Conservation (phyloP, 805 yeast genomes). For the Monosporozyma aerobia region DNA sequence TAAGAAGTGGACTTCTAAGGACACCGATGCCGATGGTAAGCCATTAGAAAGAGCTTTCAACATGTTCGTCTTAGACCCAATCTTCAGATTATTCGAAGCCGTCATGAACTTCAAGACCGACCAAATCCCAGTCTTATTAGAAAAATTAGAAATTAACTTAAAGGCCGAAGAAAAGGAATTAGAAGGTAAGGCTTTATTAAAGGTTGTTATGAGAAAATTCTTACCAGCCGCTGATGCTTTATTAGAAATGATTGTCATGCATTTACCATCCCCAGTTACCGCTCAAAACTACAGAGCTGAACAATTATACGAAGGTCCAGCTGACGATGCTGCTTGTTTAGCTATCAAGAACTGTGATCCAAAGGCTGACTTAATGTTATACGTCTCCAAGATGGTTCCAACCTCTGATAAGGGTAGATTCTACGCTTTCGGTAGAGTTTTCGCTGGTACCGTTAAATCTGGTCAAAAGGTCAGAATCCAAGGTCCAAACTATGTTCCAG, state of each 20-base stretch:
- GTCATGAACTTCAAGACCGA: constrained; percentile 99
- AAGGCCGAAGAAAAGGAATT: constrained; percentile 96
- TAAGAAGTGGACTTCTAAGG: constrained; percentile 97
- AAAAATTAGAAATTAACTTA: constrained; percentile 86
- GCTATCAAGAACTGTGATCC: constrained; percentile 99
- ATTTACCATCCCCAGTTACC: constrained; percentile 98
- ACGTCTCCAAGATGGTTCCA: constrained; percentile 99
- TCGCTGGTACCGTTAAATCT: constrained; percentile 97
- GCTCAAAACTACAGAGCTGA: constrained; percentile 99
- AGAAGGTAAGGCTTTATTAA: constrained; percentile 97
- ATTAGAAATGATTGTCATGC: constrained; percentile 96
- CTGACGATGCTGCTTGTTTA: constrained; percentile 79
- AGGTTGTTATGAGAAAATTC: constrained; percentile 99
- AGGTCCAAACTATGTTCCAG: constrained; percentile 99
- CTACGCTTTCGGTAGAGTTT: constrained; percentile 99
- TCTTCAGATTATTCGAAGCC: constrained; percentile 92
- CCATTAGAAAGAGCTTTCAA: constrained; percentile 97
- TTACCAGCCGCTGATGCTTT: constrained; percentile 99
- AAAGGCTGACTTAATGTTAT: constrained; percentile 93
- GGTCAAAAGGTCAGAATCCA: constrained; percentile 99
- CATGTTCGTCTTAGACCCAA: constrained; percentile 98
- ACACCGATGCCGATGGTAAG: constrained; percentile 91
- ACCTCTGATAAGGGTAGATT: constrained; percentile 99
- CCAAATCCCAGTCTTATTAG: constrained; percentile 83
- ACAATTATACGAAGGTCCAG: constrained; percentile 97